A percentile compares a stretch with the other conserved stretches of the same genome.
Conservation (phyloP, 2,329 filamentous ascomycete species). For the Aspergillus transmontanensis region DNA sequence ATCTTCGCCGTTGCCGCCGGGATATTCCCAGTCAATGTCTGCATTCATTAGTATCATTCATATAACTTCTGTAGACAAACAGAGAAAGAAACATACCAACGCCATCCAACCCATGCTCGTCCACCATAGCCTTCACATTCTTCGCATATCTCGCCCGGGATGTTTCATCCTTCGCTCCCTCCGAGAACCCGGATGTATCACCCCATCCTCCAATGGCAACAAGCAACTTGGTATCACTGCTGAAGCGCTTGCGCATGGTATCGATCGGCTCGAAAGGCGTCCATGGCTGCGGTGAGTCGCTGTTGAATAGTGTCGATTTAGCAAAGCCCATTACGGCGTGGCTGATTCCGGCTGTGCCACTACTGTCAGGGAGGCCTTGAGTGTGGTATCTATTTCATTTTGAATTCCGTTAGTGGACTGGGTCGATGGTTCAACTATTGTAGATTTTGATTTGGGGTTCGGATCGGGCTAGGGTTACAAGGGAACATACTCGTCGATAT, state of each 20-base stretch:
- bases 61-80: too few relatives aligned
- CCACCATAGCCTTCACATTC: constrained; percentile 66
- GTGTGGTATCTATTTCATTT: constrained; percentile 44
- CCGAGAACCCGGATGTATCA: constrained; percentile 64
- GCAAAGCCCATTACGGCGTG: constrained; percentile 61
- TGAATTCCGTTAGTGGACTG: neutral
- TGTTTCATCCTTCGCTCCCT: constrained; percentile 54
- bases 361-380: constrained; percentile 33
- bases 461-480: neutral
- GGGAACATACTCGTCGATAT: constrained; percentile 50
- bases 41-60: constrained; percentile 6
- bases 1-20: constrained; percentile 67
- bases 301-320: constrained; percentile 53
- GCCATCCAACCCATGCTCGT: constrained; percentile 66
- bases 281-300: constrained; percentile 46
- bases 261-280: constrained; percentile 57
- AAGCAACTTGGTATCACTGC: constrained; percentile 62
- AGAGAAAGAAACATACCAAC: constrained; percentile 47
- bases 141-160: constrained; percentile 62
- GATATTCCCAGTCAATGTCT: constrained; percentile 70
- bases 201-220: constrained; percentile 78
- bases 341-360: constrained; percentile 50
- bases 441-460: too few relatives aligned
- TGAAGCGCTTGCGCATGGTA: constrained; percentile 56
- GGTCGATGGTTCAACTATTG: too few relatives aligned